Base-by-base conservation (phyloP, 192 early-diverging fungal species). In the Funneliformis mosseae region DNA sequence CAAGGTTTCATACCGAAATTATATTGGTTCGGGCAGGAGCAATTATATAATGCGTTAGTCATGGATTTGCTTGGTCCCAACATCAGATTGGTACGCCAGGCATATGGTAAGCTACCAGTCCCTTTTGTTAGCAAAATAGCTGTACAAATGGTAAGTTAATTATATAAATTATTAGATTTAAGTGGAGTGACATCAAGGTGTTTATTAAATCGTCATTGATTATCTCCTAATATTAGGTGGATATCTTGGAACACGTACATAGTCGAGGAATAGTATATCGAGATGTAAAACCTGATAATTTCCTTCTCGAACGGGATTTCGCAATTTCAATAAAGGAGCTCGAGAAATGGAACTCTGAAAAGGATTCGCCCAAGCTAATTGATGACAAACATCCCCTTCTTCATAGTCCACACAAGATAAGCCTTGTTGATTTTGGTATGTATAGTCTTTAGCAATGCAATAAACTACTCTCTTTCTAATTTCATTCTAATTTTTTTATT, bases 271-370 rank as follows among this genome's bases (percentile, higher is more conserved):
- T 92, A 14, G 89, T 92, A 16, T 92, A 92, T 50, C 88, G 91
- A 21, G 91, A 92, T 68, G 78, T 92, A 25, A 92, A 92, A 42
- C 89, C 89, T 8, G 91, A 92, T 61, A 92, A 92, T 83, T 90
- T 89, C 60, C 78, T 92, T 74, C 79, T 92, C 6, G 89, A 92
- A 80, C 82, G 77, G 1, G 77, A 81, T 18, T 84, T 86, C 45
- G 55, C 11, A 12, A 23, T 86, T 8, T 80, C 83, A 42, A 81
- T 78, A 23, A 71, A 38, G 28, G 64, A 28, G 1, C 78, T 81
- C n/a, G 64, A 79, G 12, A 80, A 78, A 72, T 72, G 75, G 64
- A 41, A 80, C 80, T 64, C 83, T 80, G 39, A 75, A n/a, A 39
- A 81, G 72, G 79, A 80, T 61, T 14, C 81, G 66, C 61, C 84